Percentiles rank a stretch among this genome's conserved stretches.
phyloP scores from a whole-genome alignment of 768 basidiomycete species.

The Pulveroboletus frians region DNA sequence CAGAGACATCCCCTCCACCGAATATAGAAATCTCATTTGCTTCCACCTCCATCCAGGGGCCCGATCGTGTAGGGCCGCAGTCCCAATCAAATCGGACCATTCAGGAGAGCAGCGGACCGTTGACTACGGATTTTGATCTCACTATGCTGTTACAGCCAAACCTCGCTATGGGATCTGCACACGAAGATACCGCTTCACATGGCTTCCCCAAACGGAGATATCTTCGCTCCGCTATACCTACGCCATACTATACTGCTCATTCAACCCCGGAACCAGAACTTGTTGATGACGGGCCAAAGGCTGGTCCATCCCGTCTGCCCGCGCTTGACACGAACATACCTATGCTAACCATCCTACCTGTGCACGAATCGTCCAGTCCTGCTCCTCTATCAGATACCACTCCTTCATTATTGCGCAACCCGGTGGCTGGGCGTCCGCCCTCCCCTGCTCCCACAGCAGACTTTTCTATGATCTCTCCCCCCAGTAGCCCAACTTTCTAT shows the following conservation, averaged over 20 bases:
- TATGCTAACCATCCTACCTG: background rate
- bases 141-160: conserved; percentile 11
- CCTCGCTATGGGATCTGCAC: conserved; percentile 10
- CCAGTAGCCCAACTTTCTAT: conserved; percentile 31
- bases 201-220: conserved; percentile 13
- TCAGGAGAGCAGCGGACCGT: conserved; percentile 11
- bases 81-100: background rate
- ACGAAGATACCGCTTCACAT: conserved; percentile 7
- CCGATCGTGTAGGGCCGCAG: conserved; percentile 4
- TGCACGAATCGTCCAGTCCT: conserved; percentile 21
- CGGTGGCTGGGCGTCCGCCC: conserved; percentile 31
- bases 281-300: conserved; percentile 13
- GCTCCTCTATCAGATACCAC: conserved; percentile 24
- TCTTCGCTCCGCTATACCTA: conserved; percentile 20
- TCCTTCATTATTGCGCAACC: conserved; percentile 17
- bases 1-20: conserved; percentile 2
- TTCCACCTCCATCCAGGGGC: conserved; percentile 2
- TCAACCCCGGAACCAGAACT: conserved; percentile 28
- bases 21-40: conserved; percentile 6
- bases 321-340: conserved; percentile 17
- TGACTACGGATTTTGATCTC: conserved; percentile 20
- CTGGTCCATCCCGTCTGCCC: conserved; percentile 28
- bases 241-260: conserved; percentile 31
- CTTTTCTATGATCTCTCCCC: conserved; percentile 43
- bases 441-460: conserved; percentile 44